Conservation (phyloP, 75 land plant species). For the Pinus albicaulis region DNA sequence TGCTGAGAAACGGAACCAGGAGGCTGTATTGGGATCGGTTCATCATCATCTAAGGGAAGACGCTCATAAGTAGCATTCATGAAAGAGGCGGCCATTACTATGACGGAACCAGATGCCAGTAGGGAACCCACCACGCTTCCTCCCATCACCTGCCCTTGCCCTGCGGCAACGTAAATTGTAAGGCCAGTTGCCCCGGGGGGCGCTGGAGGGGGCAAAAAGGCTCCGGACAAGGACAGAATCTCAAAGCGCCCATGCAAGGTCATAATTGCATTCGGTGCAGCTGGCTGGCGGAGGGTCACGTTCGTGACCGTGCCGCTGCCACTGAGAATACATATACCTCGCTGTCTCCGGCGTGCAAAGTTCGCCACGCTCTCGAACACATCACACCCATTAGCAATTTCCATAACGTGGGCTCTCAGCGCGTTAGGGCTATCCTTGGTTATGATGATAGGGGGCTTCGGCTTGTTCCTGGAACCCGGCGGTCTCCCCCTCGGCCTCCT, state of each 20-base stretch:
- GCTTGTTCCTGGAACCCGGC: slow-evolving; percentile 85
- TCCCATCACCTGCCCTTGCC: slow-evolving; percentile 82
- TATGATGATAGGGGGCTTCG: slow-evolving; percentile 85
- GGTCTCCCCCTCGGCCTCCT: slow-evolving; percentile 70
- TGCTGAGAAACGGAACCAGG: slow-evolving; percentile 4
- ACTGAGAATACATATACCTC: slow-evolving; percentile 72
- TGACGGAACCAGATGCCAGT: slow-evolving; percentile 76
- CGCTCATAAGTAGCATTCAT: slow-evolving; percentile 74
- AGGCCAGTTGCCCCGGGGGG: slow-evolving; percentile 74
- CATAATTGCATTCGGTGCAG: slow-evolving; percentile 64
- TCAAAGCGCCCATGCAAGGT: slow-evolving; percentile 83
- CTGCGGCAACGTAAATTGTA: slow-evolving; percentile 71
- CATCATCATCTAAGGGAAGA: slow-evolving; percentile 42
- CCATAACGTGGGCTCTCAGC: slow-evolving; percentile 76
- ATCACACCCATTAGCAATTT: slow-evolving; percentile 78
- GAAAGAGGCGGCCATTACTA: slow-evolving; percentile 78
- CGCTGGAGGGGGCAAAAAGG: slow-evolving; percentile 83
- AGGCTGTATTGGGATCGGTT: slow-evolving; percentile 20
- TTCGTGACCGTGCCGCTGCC: slow-evolving; percentile 81
- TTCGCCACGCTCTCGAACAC: slow-evolving; percentile 68
- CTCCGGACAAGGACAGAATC: slow-evolving; percentile 79
- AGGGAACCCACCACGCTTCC: slow-evolving; percentile 78
- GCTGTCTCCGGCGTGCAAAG: slow-evolving; percentile 68
- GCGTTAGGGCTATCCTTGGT: slow-evolving; percentile 84
- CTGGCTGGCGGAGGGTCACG: slow-evolving; percentile 73